Evolutionary conservation across 2,329 filamentous ascomycete species (phyloP), one percentile per base, ranked within the genome.

Genomic region (Fonsecaea pugnacius): DNA sequence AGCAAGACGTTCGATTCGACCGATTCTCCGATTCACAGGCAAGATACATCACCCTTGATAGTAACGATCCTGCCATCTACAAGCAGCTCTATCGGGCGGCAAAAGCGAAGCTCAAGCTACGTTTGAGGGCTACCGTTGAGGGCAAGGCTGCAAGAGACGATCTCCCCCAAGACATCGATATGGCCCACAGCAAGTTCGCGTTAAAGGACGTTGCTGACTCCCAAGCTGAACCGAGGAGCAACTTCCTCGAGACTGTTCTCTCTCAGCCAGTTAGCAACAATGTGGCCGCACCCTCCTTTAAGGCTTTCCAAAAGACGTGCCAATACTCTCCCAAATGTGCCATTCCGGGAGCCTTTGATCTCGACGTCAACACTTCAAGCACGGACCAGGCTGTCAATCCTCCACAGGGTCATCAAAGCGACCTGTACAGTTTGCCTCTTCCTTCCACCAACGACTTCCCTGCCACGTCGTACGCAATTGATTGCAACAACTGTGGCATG

Each of bases 101-200:
- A 69, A 99, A 97, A 83, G 95, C 95, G 40, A 99, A 99, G 84
- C 88, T 93, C 70, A 99, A 98, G 88, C 88, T 99, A 71, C 93
- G 95, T 78, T 86, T 99, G 65, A 91, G 88, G 70, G 89, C 91
- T 40, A 89, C 86, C 16, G 73, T 84, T 36, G 75, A 78, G 58
- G 71, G 76, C 24, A 59, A 52, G 16, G 64, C 69, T 50, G 60
- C 60, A 52, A 54, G 68, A 38, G 55, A 65, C 16, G 61, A 71
- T 27, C 62, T 67, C 43, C 43, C 36, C 14, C 52, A 63, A 10
- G 38, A 63, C 21, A 27, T 55, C 24, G n/a, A 40, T 16, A 54
- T 64, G 18, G 61, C 65, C 32, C 66, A 70, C 38, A 69, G 70
- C 24, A 60, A 65, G 50, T 50, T 68, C 18, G 18, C 43, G n/a